phyloP scores from a whole-genome alignment of 1,284 basidiomycete species.

The Tremellales sp. region DNA sequence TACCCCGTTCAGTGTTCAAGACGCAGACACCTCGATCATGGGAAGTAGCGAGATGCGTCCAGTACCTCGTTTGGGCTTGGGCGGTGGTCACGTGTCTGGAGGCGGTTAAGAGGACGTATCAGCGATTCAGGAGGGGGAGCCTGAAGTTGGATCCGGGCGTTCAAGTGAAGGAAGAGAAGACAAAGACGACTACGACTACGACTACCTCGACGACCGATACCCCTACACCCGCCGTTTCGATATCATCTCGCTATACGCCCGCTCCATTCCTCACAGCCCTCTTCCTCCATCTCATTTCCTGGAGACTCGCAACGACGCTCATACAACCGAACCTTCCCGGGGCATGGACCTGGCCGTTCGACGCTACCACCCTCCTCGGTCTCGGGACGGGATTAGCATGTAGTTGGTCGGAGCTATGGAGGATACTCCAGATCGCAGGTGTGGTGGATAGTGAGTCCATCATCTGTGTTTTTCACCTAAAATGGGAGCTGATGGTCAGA shows the following conservation, averaged over 20 bases:
- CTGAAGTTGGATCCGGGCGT: background rate
- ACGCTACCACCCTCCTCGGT: background rate
- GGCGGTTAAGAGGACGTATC: background rate
- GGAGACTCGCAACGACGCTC: background rate
- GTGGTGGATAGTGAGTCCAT: conserved; percentile 3
- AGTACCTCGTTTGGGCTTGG: background rate
- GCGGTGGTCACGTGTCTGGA: background rate
- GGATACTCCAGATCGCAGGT: conserved; percentile 1
- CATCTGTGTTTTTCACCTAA: too few relatives aligned
- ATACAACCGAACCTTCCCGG: background rate
- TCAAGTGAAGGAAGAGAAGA: background rate
- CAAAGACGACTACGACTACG: background rate
- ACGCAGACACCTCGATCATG: background rate
- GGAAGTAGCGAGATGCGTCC: background rate
- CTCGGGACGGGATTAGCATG: background rate
- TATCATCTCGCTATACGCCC: too few relatives aligned
- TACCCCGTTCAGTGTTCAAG: background rate
- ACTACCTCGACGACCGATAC: background rate
- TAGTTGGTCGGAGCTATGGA: background rate
- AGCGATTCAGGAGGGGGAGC: background rate
- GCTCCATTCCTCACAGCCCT: background rate
- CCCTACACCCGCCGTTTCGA: background rate
- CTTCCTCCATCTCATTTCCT: background rate
- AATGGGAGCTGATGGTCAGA: background rate
- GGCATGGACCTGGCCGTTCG: conserved; percentile 1